Evolutionary conservation across 129 eudicot species (phyloP), one percentile per base, ranked within the genome.

Genomic region (Oenanthe sinensis): DNA sequence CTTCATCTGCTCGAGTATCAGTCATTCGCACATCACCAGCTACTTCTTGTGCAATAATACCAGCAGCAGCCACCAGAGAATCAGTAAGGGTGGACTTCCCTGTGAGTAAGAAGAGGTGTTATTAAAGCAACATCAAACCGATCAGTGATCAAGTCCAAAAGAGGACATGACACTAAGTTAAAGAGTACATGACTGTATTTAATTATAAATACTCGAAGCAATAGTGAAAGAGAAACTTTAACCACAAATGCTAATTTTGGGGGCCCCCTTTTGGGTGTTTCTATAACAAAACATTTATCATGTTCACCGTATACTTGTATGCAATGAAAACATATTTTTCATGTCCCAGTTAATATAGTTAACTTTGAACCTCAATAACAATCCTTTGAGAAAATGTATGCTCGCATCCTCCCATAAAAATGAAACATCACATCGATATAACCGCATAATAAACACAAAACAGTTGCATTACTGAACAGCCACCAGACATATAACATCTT

Each of bases 21-120:
- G 92, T 88, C 92, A 88, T 86, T 48, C 92, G 89, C 47, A 88
- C 92, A 88, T 86, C 92, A 36, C 92, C 90, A 63, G 90, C 92
- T 80, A 82, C 86, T 82, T 83, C 84, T 74, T 82, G 86, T 50
- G 89, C 89, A 54, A 85, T 85, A 43, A 85, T 83, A 80, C 92
- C 92, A 75, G 92, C 92, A 84, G 90, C 88, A 47, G 88, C 92
- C 77, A 88, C 90, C 55, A 88, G 88, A 6, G 92, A 88, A 80
- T 86, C 90, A 71, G 90, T 88, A 67, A 86, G 84, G 8, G 92
- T 88, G 52, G 92, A 88, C 39, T 88, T 86, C 12, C 92, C 90
- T 88, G 79, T 0, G 8, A 48, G 5, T 4, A 46, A 54, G 9
- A 15, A 67, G 72, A 37, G 19, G n/a, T 39, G 45, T 16, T 1